Conservation (phyloP, 108 stramenopile genomes). For the Cyclotella sp. region DNA sequence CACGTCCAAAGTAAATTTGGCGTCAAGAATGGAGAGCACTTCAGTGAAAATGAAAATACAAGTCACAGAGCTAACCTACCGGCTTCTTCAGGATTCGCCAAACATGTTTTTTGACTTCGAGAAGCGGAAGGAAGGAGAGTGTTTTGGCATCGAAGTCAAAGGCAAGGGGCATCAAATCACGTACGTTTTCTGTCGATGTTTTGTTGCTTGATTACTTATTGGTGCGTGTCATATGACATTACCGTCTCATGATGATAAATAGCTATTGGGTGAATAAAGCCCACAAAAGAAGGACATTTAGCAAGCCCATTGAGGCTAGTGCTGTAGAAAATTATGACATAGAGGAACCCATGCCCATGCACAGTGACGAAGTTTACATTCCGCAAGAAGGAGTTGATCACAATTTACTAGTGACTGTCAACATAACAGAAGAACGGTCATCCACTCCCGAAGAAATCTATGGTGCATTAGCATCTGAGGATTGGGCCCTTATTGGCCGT, state of each 20-base stretch:
- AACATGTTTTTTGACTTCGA: conserved; percentile 20
- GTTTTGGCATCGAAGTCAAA: conserved; percentile 39
- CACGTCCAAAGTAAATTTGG: conserved; percentile 30
- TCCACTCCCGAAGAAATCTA: conserved; percentile 15
- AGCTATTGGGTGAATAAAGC: conserved; percentile 24
- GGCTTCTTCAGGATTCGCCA: conserved; percentile 48
- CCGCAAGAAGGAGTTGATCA: not conserved
- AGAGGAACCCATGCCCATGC: not conserved
- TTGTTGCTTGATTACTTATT: not conserved
- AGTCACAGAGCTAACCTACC: conserved; percentile 37
- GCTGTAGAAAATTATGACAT: not conserved
- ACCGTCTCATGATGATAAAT: not conserved
- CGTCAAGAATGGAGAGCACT: conserved; percentile 37
- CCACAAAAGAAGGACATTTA: not conserved
- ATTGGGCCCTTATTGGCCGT: conserved; percentile 13
- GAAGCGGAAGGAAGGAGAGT: conserved; percentile 36
- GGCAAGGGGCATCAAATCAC: conserved; percentile 49
- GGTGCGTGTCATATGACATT: not conserved
- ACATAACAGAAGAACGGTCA: not conserved
- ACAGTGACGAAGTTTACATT: not conserved
- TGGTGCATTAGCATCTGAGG: conserved; percentile 3
- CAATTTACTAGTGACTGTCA: too few relatives aligned
- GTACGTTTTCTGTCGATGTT: not conserved
- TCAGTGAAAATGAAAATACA: conserved; percentile 47
- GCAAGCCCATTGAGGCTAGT: not conserved